A percentile compares a stretch with the other conserved stretches of the same genome.
Evolutionary conservation across 257 asterid species (phyloP).

Genomic region (Plantago ovata): DNA sequence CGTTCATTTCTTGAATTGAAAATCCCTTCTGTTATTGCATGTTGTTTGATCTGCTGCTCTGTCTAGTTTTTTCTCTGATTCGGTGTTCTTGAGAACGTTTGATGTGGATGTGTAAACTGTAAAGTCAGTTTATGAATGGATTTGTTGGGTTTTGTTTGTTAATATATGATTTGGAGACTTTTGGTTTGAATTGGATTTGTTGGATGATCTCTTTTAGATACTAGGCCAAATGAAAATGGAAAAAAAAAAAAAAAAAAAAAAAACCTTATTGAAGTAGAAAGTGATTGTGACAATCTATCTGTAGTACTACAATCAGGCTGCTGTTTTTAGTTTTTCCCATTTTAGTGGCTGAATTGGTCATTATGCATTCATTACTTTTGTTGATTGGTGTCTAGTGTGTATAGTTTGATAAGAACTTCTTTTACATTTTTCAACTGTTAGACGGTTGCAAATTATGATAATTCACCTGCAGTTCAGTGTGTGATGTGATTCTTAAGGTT

Average conservation of each 20-base stretch:
- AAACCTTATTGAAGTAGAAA: background rate
- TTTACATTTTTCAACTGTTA: too few relatives aligned
- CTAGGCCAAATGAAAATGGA: background rate
- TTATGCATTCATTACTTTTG: slow-evolving; percentile 15
- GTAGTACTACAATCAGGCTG: background rate
- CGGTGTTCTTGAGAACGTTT: background rate
- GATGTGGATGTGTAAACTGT: background rate
- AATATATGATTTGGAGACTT: too few relatives aligned
- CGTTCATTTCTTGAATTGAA: background rate
- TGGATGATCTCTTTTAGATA: background rate
- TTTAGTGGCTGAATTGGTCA: background rate
- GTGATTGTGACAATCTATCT: background rate
- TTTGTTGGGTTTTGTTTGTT: background rate
- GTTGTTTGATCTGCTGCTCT: background rate
- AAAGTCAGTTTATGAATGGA: background rate
- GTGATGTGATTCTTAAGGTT: too few relatives aligned
- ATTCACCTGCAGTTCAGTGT: too few relatives aligned
- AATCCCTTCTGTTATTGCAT: background rate
- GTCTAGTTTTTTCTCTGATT: background rate
- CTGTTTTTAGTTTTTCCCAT: background rate
- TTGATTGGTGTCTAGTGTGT: slow-evolving; percentile 1
- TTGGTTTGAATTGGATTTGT: background rate
- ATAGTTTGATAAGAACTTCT: too few relatives aligned
- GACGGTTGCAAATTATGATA: too few relatives aligned
- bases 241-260: background rate